A percentile compares a stretch with the other conserved stretches of the same genome.
These are phyloP conservation scores for Lagenaria siceraria DNA, from an alignment of 306 rosid species.

Conservation along the genomic window DNA sequence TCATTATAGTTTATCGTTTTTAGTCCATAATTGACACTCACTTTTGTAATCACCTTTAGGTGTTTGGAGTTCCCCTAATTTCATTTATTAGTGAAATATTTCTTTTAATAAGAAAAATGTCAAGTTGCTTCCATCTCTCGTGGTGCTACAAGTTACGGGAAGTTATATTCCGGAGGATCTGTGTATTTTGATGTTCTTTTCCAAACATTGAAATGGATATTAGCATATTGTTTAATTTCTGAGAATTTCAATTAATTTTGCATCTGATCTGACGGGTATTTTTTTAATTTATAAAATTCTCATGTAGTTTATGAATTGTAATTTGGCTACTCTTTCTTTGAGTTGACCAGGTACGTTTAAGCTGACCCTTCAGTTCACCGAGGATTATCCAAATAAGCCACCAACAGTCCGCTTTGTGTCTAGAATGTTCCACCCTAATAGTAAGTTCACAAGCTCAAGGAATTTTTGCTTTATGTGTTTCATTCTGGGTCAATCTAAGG, in stretches of 20 bases:
- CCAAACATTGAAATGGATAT: not conserved
- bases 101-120: not conserved
- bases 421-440: constrained; percentile 97
- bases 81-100: no score
- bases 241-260: not conserved
- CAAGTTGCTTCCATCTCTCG: not conserved
- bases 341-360: constrained; percentile 77
- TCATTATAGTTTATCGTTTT: no score
- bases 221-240: constrained; percentile 1
- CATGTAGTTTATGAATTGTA: not conserved
- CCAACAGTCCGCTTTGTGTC: constrained; percentile 95
- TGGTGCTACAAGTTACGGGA: not conserved
- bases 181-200: not conserved
- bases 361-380: constrained; percentile 78
- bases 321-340: constrained; percentile 4
- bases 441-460: constrained; percentile 32
- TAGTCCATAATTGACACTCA: no score
- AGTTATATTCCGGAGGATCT: not conserved
- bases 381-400: constrained; percentile 97
- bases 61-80: no score
- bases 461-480: not conserved
- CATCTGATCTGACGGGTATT: not conserved
- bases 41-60: no score
- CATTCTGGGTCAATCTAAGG: not conserved
- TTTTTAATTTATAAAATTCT: not conserved